A percentile compares a stretch with the other conserved stretches of the same genome.
Conservation (phyloP, 371 early-diverging fungal genomes). For the Dinochytrium kinnereticum region DNA sequence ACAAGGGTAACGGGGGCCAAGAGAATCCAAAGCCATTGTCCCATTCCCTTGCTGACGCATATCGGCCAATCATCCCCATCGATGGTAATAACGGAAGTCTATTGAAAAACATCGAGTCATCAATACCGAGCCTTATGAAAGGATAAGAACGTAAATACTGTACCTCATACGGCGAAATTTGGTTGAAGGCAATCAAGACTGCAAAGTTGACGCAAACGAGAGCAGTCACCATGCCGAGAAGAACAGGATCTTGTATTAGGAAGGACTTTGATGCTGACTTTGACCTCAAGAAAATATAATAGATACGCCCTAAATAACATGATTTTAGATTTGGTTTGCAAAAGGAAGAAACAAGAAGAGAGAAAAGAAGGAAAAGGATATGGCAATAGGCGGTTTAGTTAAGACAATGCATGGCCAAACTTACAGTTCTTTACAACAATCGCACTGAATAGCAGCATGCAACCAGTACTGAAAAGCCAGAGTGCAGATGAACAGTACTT, state of each 20-base stretch:
- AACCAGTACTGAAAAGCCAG: conserved; percentile 16
- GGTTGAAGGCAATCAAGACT: conserved; percentile 15
- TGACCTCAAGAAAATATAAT: background rate
- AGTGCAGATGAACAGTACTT: conserved; percentile 7
- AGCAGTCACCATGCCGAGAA: background rate
- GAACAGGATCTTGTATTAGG: background rate
- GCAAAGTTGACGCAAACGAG: conserved; percentile 15
- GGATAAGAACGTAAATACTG: background rate
- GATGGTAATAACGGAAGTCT: background rate
- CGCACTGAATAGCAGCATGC: conserved; percentile 1
- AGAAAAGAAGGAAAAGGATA: background rate
- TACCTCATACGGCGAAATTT: conserved; percentile 10
- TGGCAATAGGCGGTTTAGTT: background rate
- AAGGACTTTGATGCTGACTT: too few species aligned
- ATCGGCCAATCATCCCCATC: conserved; percentile 18
- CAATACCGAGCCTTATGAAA: background rate
- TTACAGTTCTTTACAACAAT: conserved; percentile 24
- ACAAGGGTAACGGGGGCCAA: conserved; percentile 2
- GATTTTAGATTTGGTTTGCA: too few species aligned
- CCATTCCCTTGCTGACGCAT: conserved; percentile 12
- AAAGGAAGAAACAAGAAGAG: background rate
- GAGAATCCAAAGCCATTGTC: conserved; percentile 27
- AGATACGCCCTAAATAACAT: conserved; percentile 1
- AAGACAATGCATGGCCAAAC: background rate
- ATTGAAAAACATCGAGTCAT: background rate